Base-by-base conservation (phyloP, 163 green algal genomes). In the Chlorella variabilis region DNA sequence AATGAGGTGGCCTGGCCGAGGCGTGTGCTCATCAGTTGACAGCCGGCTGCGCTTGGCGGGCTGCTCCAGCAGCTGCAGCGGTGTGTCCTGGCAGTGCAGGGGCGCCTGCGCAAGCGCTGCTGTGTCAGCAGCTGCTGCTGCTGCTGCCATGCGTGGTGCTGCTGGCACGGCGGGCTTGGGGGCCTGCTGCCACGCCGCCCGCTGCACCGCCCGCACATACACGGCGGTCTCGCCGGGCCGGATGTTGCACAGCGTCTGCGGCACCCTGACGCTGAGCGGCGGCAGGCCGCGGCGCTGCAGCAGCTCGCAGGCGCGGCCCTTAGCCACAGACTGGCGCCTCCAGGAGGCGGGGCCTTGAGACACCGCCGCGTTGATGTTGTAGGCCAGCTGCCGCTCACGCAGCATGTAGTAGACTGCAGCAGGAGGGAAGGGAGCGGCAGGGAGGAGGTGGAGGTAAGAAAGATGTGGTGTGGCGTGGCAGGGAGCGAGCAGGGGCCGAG, bases 391-490 rank as follows among this genome's bases (percentile, higher is more conserved):
- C 8, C 69, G 45, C 45, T 65, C 69, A 5, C 69, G 45, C 4
- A 63, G 45, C 45, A 48, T 31, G 45, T 49, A 77, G 29, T 77
- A 63, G 42, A 77, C 69, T 77, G 69, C 69, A 63, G 54, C 45
- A 54, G 45, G 45, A 54, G 45, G 45, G 45, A 15, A 23, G 45
- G 11, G 45, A 54, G n/a, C n/a, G n/a, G n/a, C n/a, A n/a, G n/a
- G n/a, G n/a, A 83, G 58, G 27, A 77, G 25, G 54, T 87, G 21
- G 83, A 81, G 75, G 23, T 63, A 4, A 85, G 79, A 77, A 70
- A 84, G 76, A 76, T 84, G 62, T 61, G 65, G n/a, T 66, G 20
- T 36, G 58, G 58, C 29, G 17, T 13, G 73, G 48, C 85, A 23
- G 42, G 36, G 36, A 80, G 51, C 27, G 77, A 87, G 5, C 77